Evolutionary conservation across 2,329 filamentous ascomycete genomes (phyloP), one percentile per base, ranked within the genome.

Genomic region (Colletotrichum somersetense): DNA sequence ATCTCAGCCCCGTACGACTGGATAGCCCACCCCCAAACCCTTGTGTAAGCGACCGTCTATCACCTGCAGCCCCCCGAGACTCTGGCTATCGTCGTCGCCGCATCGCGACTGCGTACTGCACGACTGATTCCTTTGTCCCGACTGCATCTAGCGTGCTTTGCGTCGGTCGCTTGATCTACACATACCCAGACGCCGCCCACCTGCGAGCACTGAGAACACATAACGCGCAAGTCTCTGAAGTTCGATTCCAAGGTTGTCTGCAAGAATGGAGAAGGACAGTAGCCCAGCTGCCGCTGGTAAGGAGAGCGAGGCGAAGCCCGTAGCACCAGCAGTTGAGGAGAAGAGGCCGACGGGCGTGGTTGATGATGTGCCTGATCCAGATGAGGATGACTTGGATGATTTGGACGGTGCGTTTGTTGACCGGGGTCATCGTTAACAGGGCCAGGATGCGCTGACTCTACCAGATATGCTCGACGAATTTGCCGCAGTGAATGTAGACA

Each of bases 391-490:
- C 76, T 85, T 96, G 26, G 93, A 98, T 78, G 96, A 98, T 78
- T 85, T 99, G 56, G 96, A 99, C 82, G 94, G 93, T 94, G 82
- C 76, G 84, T 26, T n/a, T 23, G 7, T 35, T 12, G n/a, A 7
- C 10, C 33, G 11, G 12, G 42, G 23, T n/a, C 18, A 16, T 50
- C 5, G 40, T n/a, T 2, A n/a, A 48, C 11, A 23, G 16, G 8
- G 14, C 30, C 5, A 18, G 30, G n/a, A 3, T 35, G 30, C 52
- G 30, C 70, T 72, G 35, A 72, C 65, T 57, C n/a, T 33, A 20
- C 33, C 55, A 96, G 96, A 98, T 77, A 92, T 98, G 82, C 91
- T 99, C 35, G 94, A 98, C 79, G 93, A 98, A 75, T 99, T 99
- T 83, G 91, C 92, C 53, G 83, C 92, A 38, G 86, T 87, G 63